phyloP scores from a whole-genome alignment of 2,329 filamentous ascomycete genomes.

The Alternaria conjuncta region DNA sequence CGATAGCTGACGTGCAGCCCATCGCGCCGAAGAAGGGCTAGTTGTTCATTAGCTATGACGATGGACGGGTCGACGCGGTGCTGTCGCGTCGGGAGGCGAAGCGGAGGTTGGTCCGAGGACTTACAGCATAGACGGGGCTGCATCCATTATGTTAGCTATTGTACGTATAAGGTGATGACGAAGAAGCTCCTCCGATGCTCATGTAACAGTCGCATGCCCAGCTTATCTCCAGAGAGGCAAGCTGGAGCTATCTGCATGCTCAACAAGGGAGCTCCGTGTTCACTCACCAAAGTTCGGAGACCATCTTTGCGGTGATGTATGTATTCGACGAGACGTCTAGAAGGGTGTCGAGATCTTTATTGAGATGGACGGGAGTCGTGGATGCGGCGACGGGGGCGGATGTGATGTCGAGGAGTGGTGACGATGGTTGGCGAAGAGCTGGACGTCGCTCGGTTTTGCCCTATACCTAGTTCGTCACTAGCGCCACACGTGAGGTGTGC shows the following conservation, averaged over 20 bases:
- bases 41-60: constrained; percentile 29
- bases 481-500: constrained; percentile 33
- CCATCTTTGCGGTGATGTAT: constrained; percentile 64
- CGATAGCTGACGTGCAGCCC: constrained; percentile 93
- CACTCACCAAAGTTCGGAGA: constrained; percentile 82
- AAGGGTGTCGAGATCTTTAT: constrained; percentile 29
- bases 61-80: constrained; percentile 21
- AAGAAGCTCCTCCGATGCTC: constrained; percentile 12
- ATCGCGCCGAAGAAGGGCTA: constrained; percentile 96
- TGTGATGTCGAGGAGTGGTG: constrained; percentile 43
- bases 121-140: constrained; percentile 98
- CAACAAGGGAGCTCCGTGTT: constrained; percentile 36
- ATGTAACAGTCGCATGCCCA: constrained; percentile 35
- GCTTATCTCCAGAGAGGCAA: constrained; percentile 43
- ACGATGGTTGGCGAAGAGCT: constrained; percentile 43
- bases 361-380: constrained; percentile 39
- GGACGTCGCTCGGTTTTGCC: constrained; percentile 28
- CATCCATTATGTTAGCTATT: constrained; percentile 38
- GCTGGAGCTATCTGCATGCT: constrained; percentile 45
- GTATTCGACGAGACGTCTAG: constrained; percentile 26
- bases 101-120: constrained; percentile 55
- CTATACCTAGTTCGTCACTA: constrained; percentile 23
- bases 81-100: constrained; percentile 31
- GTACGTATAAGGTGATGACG: constrained; percentile 13
- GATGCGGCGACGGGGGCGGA: constrained; percentile 36